Evolutionary conservation across 1,139 yeast genomes (phyloP).

Genomic region (Lodderomyces elongisporus): DNA sequence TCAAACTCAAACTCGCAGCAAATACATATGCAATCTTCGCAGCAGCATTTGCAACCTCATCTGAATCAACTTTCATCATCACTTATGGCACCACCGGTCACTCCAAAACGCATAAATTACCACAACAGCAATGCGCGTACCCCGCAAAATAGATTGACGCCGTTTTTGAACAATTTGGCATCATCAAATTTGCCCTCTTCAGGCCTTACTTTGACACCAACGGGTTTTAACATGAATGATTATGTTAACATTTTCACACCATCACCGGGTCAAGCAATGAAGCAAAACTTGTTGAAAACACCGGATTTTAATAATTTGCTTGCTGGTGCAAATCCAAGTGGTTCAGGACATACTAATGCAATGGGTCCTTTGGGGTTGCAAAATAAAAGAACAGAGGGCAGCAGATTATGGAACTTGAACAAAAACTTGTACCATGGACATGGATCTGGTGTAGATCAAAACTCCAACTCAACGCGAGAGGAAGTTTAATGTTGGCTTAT

Average conservation of each 20-base stretch:
- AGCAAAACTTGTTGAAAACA: constrained; percentile 27
- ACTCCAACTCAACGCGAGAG: too few relatives aligned
- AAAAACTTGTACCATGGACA: constrained; percentile 24
- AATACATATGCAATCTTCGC: background rate
- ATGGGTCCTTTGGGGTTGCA: constrained; percentile 14
- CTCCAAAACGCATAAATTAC: constrained; percentile 32
- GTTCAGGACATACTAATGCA: constrained; percentile 1
- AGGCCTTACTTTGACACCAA: constrained; percentile 49
- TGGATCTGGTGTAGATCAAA: too few relatives aligned
- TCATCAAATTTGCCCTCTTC: constrained; percentile 37
- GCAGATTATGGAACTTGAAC: constrained; percentile 43
- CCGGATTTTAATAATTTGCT: constrained; percentile 39
- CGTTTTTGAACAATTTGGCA: constrained; percentile 29
- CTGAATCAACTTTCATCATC: background rate
- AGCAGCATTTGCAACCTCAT: background rate
- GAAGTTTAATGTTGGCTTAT: too few relatives aligned
- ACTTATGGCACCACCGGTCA: constrained; percentile 37
- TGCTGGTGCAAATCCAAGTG: background rate
- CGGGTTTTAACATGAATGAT: constrained; percentile 79
- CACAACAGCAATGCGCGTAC: constrained; percentile 19
- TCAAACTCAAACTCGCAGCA: constrained; percentile 5
- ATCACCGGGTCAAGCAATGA: constrained; percentile 45
- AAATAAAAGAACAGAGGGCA: constrained; percentile 36
- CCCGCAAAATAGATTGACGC: constrained; percentile 43
- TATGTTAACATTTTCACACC: constrained; percentile 77